Conservation (phyloP, 1,139 yeast species). For the Wickerhamiella infanticola region DNA sequence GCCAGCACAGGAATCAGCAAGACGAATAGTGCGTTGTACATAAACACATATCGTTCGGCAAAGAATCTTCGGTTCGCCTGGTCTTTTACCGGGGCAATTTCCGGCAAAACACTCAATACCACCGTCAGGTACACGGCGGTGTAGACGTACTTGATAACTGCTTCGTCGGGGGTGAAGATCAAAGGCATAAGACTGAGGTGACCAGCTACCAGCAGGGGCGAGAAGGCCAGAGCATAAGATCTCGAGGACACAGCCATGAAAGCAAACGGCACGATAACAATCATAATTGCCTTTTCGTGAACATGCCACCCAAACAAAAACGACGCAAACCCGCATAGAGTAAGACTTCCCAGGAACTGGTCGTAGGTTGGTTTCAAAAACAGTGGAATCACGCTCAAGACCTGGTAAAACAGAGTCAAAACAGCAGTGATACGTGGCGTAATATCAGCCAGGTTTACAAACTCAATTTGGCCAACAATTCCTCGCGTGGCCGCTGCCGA, state of each 20-base stretch:
- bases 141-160: constrained; percentile 59
- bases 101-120: constrained; percentile 32
- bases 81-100: constrained; percentile 53
- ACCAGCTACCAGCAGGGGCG: constrained; percentile 65
- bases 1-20: constrained; percentile 47
- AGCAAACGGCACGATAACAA: constrained; percentile 79
- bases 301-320: constrained; percentile 98
- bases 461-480: constrained; percentile 76
- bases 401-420: constrained; percentile 67
- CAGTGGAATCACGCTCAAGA: constrained; percentile 57
- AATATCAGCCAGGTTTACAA: constrained; percentile 64
- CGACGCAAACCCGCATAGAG: constrained; percentile 83
- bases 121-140: constrained; percentile 78
- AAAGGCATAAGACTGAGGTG: constrained; percentile 82
- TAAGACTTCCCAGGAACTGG: constrained; percentile 67
- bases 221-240: constrained; percentile 38
- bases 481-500: constrained; percentile 54
- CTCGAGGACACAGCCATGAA: constrained; percentile 61
- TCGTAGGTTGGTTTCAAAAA: constrained; percentile 59
- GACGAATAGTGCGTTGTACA: constrained; percentile 52
- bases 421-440: constrained; percentile 64
- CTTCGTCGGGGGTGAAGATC: constrained; percentile 66
- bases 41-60: constrained; percentile 21
- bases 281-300: constrained; percentile 86
- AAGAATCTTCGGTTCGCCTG: constrained; percentile 41